Conservation (phyloP, 768 basidiomycete genomes). For the Hortiboletus flavorubellus region DNA sequence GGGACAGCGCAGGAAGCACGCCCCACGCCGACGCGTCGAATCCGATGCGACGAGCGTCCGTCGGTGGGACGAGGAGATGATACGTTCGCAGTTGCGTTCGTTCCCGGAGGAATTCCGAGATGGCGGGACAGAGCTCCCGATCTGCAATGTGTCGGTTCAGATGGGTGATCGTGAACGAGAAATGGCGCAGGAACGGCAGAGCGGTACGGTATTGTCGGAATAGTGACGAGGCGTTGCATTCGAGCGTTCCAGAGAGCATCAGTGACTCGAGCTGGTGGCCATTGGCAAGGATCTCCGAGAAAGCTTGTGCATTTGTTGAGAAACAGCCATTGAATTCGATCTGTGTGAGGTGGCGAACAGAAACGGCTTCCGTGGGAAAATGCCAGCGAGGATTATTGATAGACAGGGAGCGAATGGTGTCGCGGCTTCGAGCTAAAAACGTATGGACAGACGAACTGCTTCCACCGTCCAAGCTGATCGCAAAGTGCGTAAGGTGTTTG, state of each 20-base stretch:
- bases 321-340: constrained; percentile 61
- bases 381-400: constrained; percentile 55
- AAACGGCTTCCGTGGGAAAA: constrained; percentile 52
- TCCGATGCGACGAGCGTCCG: constrained; percentile 51
- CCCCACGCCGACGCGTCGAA: constrained; percentile 73
- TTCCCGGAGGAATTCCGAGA: constrained; percentile 63
- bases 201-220: constrained; percentile 43
- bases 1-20: constrained; percentile 55
- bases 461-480: constrained; percentile 47
- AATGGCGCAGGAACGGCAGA: constrained; percentile 64
- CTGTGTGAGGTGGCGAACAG: constrained; percentile 60
- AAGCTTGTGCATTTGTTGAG: constrained; percentile 45
- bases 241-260: constrained; percentile 51
- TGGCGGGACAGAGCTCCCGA: constrained; percentile 63
- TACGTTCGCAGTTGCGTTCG: constrained; percentile 51
- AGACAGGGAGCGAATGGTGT: constrained; percentile 50
- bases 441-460: constrained; percentile 37
- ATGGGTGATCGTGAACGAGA: constrained; percentile 50
- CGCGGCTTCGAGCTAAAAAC: constrained; percentile 52
- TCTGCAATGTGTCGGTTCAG: constrained; percentile 46
- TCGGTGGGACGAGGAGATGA: constrained; percentile 42
- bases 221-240: constrained; percentile 46
- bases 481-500: constrained; percentile 56
- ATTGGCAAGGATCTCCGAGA: constrained; percentile 57
- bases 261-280: constrained; percentile 65